These are phyloP conservation scores for Theileria orientalis DNA, from an alignment of 169 alveolate genomes.

Conservation along the genomic window DNA sequence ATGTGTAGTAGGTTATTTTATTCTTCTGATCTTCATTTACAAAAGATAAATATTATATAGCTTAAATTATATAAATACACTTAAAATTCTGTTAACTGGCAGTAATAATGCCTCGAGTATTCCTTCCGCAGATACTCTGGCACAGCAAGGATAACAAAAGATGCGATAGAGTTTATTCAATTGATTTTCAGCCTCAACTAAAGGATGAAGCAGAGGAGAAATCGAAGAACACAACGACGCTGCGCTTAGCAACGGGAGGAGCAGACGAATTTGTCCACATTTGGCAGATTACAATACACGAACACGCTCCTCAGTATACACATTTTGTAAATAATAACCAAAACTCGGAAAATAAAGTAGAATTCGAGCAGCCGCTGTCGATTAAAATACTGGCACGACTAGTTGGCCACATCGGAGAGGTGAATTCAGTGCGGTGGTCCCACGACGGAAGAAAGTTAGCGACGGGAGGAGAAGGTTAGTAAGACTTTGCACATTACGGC, in stretches of 20 bases:
- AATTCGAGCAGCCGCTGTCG: constrained; percentile 50
- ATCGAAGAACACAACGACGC: background rate
- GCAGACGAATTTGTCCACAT: constrained; percentile 89
- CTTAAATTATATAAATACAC: background rate
- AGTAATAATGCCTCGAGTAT: constrained; percentile 79
- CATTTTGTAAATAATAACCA: constrained; percentile 47
- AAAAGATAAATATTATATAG: no score
- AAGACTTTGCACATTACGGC: no score
- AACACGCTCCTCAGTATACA: constrained; percentile 74
- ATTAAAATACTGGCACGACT: constrained; percentile 69
- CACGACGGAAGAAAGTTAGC: constrained; percentile 82
- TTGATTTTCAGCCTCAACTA: constrained; percentile 82
- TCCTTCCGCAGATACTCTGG: constrained; percentile 86
- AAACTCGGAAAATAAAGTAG: constrained; percentile 16
- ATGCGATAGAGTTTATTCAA: constrained; percentile 86
- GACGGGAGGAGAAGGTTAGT: constrained; percentile 86
- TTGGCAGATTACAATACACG: constrained; percentile 79
- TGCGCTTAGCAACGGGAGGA: constrained; percentile 85
- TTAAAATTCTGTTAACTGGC: background rate
- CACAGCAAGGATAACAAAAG: constrained; percentile 87
- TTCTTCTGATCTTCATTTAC: background rate
- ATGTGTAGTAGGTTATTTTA: background rate
- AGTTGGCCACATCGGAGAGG: constrained; percentile 87
- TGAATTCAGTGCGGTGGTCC: constrained; percentile 84
- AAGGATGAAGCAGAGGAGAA: constrained; percentile 5